Percentiles rank a stretch among this genome's conserved stretches.
Conservation (phyloP, 2,329 filamentous ascomycete species). For the Magnaporthales sp. region DNA sequence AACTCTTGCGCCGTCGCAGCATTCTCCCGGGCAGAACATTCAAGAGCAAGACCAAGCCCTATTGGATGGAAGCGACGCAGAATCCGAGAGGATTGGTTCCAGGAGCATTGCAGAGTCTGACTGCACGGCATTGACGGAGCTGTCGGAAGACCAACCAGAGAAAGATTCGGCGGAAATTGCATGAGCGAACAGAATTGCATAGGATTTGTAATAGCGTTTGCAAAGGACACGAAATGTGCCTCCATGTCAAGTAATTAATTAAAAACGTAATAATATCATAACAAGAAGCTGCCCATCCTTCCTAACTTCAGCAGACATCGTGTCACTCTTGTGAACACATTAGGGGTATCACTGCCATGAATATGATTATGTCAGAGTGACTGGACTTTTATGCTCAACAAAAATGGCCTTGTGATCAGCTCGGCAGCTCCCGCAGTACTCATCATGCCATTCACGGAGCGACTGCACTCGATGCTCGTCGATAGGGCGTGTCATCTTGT, state of each 20-base stretch:
- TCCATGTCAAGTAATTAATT: not conserved
- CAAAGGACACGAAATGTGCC: not conserved
- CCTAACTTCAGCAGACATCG: too few species aligned
- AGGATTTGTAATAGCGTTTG: not conserved
- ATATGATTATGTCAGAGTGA: not conserved
- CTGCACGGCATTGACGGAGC: not conserved
- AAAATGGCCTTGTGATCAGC: slow-evolving; percentile 27
- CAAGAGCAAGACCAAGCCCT: not conserved
- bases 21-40: too few species aligned
- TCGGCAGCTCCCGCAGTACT: slow-evolving; percentile 48
- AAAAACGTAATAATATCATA: not conserved
- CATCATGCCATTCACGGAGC: slow-evolving; percentile 39
- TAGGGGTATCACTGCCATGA: not conserved
- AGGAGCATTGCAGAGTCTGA: not conserved
- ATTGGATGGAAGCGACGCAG: not conserved
- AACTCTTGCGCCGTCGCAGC: not conserved
- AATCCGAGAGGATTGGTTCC: not conserved
- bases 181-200: not conserved
- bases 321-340: not conserved
- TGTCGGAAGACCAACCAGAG: not conserved
- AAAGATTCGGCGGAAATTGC: not conserved
- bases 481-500: slow-evolving; percentile 17
- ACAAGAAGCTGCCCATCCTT: not conserved
- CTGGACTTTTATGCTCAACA: not conserved
- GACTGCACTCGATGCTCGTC: slow-evolving; percentile 22